A percentile compares a stretch with the other conserved stretches of the same genome.
Conservation (phyloP, 2,329 filamentous ascomycete genomes). For the Thermomyces lanuginosus region DNA sequence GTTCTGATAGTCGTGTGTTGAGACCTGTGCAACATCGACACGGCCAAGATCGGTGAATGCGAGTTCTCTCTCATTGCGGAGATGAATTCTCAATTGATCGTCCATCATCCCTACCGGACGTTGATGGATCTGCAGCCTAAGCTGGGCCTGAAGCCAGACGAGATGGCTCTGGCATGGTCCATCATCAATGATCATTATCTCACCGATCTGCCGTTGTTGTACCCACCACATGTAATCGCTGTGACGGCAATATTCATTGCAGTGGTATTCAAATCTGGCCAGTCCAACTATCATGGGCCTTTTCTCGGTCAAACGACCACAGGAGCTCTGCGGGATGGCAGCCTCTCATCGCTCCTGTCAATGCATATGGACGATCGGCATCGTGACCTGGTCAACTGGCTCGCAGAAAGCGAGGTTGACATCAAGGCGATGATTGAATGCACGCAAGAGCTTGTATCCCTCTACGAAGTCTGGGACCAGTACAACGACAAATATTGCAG, state of each 20-base stretch:
- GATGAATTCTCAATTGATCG: conserved; percentile 74
- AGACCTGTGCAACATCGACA: conserved; percentile 60
- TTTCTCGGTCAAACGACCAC: conserved; percentile 13
- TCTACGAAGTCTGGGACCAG: conserved; percentile 62
- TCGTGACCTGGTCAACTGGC: conserved; percentile 49
- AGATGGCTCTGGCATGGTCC: conserved; percentile 59
- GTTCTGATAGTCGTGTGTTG: conserved; percentile 9
- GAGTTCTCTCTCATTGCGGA: conserved; percentile 87
- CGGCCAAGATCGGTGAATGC: conserved; percentile 76
- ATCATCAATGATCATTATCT: conserved; percentile 87
- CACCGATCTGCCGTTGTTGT: conserved; percentile 74
- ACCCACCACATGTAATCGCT: conserved; percentile 76
- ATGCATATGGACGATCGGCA: too few relatives aligned
- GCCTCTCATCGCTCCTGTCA: too few relatives aligned
- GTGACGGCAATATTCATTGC: conserved; percentile 71
- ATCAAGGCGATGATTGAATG: conserved; percentile 74
- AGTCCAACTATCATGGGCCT: conserved; percentile 20
- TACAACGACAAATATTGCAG: conserved; percentile 50
- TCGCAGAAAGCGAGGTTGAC: conserved; percentile 73
- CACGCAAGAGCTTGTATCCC: conserved; percentile 77
- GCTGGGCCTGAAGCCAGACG: conserved; percentile 59
- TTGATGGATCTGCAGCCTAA: conserved; percentile 54
- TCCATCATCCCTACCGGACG: conserved; percentile 80
- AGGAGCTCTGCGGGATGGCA: too few relatives aligned
- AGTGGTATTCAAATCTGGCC: conserved; percentile 59